phyloP scores from a whole-genome alignment of 1,284 basidiomycete species.

The Xerocomus amazonicus region DNA sequence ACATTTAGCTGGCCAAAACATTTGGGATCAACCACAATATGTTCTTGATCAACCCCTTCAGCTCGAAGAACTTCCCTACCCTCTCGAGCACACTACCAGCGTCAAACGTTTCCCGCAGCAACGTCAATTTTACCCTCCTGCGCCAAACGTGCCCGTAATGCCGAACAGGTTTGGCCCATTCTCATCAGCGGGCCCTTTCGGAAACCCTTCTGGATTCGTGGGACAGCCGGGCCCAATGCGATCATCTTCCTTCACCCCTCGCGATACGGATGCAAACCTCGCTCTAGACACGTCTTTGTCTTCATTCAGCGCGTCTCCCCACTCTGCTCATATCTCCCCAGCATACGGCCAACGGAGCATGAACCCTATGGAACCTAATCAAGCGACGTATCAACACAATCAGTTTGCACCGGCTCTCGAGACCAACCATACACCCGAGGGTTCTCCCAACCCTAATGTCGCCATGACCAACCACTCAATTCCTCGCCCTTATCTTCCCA shows the following conservation, averaged over 20 bases:
- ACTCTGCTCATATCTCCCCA: slow-evolving; percentile 13
- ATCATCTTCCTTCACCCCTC: slow-evolving; percentile 10
- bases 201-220: slow-evolving; percentile 10
- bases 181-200: slow-evolving; percentile 11
- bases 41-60: slow-evolving; percentile 32
- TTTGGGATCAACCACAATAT: slow-evolving; percentile 24
- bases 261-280: slow-evolving; percentile 6
- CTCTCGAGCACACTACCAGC: slow-evolving; percentile 13
- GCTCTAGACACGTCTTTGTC: slow-evolving; percentile 18
- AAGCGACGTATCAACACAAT: slow-evolving; percentile 10
- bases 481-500: slow-evolving; percentile 17
- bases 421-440: slow-evolving; percentile 8
- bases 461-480: slow-evolving; percentile 3
- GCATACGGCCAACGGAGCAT: slow-evolving; percentile 15
- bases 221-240: slow-evolving; percentile 10
- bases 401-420: slow-evolving; percentile 11
- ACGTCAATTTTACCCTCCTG: slow-evolving; percentile 8
- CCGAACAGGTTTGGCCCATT: slow-evolving; percentile 12
- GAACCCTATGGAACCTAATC: slow-evolving; percentile 10
- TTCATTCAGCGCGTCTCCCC: slow-evolving; percentile 15
- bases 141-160: slow-evolving; percentile 2
- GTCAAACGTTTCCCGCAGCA: slow-evolving; percentile 15
- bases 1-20: slow-evolving; percentile 5
- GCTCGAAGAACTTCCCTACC: slow-evolving; percentile 38
- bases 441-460: slow-evolving; percentile 9